These are phyloP conservation scores for Cyberlindnera japonica DNA, from an alignment of 805 yeast species.

Conservation along the genomic window DNA sequence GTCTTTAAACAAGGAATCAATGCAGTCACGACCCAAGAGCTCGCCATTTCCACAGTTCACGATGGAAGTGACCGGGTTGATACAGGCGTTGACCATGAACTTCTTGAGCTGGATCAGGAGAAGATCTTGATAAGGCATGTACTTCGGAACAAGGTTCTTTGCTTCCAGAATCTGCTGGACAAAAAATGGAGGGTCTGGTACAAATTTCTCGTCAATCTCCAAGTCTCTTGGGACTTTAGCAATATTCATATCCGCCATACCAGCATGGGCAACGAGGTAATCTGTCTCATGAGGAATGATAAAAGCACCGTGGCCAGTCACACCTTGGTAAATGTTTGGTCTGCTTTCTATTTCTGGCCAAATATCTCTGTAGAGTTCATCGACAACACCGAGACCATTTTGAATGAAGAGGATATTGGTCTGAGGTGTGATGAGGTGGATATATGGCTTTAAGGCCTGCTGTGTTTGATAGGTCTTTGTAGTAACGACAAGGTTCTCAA, in stretches of 20 bases:
- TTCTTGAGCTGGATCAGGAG: slow-evolving; percentile 67
- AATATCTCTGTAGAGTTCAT: slow-evolving; percentile 44
- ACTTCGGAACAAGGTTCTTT: slow-evolving; percentile 27
- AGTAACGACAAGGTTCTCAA: slow-evolving; percentile 62
- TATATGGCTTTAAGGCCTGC: slow-evolving; percentile 54
- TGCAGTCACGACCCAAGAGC: slow-evolving; percentile 47
- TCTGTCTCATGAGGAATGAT: slow-evolving; percentile 30
- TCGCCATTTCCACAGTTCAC: slow-evolving; percentile 78
- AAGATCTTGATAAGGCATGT: slow-evolving; percentile 43
- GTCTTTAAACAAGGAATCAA: slow-evolving; percentile 33
- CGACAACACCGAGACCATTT: slow-evolving; percentile 84
- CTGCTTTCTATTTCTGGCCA: slow-evolving; percentile 47
- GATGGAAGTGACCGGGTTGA: slow-evolving; percentile 80
- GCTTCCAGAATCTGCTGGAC: slow-evolving; percentile 29
- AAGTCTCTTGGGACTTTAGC: slow-evolving; percentile 49
- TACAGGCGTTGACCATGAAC: slow-evolving; percentile 73
- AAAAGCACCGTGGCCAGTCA: slow-evolving; percentile 81
- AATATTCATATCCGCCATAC: slow-evolving; percentile 58
- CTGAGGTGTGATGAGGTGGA: slow-evolving; percentile 42
- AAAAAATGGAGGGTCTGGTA: slow-evolving; percentile 17
- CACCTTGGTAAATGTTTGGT: slow-evolving; percentile 71
- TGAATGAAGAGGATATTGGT: slow-evolving; percentile 74
- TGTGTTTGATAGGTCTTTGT: slow-evolving; percentile 79
- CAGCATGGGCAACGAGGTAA: slow-evolving; percentile 56
- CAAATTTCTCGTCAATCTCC: slow-evolving; percentile 9